Percentiles rank a stretch among this genome's conserved stretches.
These are phyloP conservation scores for Neonectria sp. DNA, from an alignment of 2,329 filamentous ascomycete species.

Conservation along the genomic window DNA sequence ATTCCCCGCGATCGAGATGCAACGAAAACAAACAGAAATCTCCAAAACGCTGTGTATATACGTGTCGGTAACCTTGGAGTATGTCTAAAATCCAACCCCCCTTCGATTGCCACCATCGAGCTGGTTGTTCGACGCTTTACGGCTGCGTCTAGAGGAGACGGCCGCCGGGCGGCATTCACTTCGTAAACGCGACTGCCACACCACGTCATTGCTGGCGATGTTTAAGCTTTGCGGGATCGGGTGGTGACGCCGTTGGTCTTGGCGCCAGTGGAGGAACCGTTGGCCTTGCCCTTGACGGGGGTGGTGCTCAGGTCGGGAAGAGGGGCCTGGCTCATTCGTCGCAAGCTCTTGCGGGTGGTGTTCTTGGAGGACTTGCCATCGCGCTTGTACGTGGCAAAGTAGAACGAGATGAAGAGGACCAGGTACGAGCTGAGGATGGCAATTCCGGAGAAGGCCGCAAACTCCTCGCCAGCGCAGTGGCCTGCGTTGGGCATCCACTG, in stretches of 20 bases:
- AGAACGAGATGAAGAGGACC: slow-evolving; percentile 98
- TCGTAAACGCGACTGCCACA: slow-evolving; percentile 2
- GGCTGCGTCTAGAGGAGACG: slow-evolving; percentile 20
- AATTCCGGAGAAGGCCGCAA: slow-evolving; percentile 93
- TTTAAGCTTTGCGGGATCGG: slow-evolving; percentile 77
- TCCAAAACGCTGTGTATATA: slow-evolving; percentile 47
- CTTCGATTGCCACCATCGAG: slow-evolving; percentile 27
- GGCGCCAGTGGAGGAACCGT: slow-evolving; percentile 67
- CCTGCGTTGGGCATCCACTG: slow-evolving; percentile 87
- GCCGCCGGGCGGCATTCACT: slow-evolving; percentile 10
- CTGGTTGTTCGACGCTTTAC: slow-evolving; percentile 29
- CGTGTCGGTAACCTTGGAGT: slow-evolving; percentile 38
- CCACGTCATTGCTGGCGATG: neutral
- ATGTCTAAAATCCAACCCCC: slow-evolving; percentile 40
- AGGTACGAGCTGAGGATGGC: slow-evolving; percentile 95
- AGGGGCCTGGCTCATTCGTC: slow-evolving; percentile 75
- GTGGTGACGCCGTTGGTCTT: slow-evolving; percentile 74
- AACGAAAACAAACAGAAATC: slow-evolving; percentile 39
- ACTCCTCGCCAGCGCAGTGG: slow-evolving; percentile 95
- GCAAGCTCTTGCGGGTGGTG: slow-evolving; percentile 84
- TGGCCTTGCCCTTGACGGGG: slow-evolving; percentile 57
- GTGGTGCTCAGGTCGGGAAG: slow-evolving; percentile 81
- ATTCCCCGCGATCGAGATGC: slow-evolving; percentile 38
- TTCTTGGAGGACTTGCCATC: slow-evolving; percentile 79
- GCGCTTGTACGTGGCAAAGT: slow-evolving; percentile 96